phyloP scores from a whole-genome alignment of 2,329 filamentous ascomycete genomes.

The Cyphellophora attinorum region DNA sequence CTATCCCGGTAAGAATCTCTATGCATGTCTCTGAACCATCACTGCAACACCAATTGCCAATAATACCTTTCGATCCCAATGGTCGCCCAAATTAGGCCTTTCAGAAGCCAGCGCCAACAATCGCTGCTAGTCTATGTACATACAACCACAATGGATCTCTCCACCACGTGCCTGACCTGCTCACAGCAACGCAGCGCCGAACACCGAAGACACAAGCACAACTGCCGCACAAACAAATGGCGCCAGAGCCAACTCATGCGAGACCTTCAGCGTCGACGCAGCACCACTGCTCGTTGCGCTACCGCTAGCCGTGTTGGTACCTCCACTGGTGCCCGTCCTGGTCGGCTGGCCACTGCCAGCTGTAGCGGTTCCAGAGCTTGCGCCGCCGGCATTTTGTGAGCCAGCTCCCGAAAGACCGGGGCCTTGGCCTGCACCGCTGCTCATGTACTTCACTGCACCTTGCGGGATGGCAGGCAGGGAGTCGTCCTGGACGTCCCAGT shows the following conservation, averaged over 20 bases:
- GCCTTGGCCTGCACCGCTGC: conserved; percentile 47
- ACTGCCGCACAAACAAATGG: conserved; percentile 43
- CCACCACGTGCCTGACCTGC: too few species aligned
- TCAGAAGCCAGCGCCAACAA: too few species aligned
- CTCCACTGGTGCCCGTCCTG: conserved; percentile 21
- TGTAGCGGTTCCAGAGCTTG: conserved; percentile 37
- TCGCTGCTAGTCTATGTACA: too few species aligned
- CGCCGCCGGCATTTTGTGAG: conserved; percentile 45
- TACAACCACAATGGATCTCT: too few species aligned
- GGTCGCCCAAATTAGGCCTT: too few species aligned
- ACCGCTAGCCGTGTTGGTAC: conserved; percentile 21
- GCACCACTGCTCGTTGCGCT: conserved; percentile 25
- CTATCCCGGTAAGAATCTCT: too few species aligned
- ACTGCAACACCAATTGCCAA: too few species aligned
- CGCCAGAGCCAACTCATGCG: conserved; percentile 37
- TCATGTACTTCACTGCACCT: conserved; percentile 47
- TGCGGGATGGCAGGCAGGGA: conserved; percentile 48
- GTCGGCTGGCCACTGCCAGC: conserved; percentile 36
- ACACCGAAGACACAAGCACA: conserved; percentile 42
- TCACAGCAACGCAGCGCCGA: conserved; percentile 41
- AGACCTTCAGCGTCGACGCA: conserved; percentile 35
- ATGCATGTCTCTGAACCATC: too few species aligned
- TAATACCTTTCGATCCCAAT: too few species aligned
- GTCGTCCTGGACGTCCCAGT: conserved; percentile 47
- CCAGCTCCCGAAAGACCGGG: conserved; percentile 47